phyloP scores from a whole-genome alignment of 768 basidiomycete genomes.

The Dictyophora rubrovolvata region DNA sequence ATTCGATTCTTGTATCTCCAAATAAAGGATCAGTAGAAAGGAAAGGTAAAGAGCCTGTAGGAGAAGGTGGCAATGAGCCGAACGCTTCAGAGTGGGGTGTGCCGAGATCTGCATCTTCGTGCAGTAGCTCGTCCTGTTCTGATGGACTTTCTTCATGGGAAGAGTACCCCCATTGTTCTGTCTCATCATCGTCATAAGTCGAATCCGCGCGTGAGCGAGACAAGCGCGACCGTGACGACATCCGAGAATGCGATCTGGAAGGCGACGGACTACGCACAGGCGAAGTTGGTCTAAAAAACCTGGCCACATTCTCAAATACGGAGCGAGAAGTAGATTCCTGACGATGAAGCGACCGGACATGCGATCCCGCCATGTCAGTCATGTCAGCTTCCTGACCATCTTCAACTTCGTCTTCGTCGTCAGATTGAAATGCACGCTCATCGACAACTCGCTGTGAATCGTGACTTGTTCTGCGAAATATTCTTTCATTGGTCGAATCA shows the following conservation, averaged over 20 bases:
- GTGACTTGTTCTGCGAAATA: constrained; percentile 32
- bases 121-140: constrained; percentile 27
- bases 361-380: constrained; percentile 15
- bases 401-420: constrained; percentile 23
- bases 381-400: constrained; percentile 4
- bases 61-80: constrained; percentile 61
- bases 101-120: constrained; percentile 28
- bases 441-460: constrained; percentile 23
- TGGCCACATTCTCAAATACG: constrained; percentile 57
- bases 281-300: constrained; percentile 49
- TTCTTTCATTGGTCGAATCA: constrained; percentile 37
- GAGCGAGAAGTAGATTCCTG: constrained; percentile 20
- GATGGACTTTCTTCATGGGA: constrained; percentile 69
- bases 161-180: constrained; percentile 87
- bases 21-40: constrained; percentile 71
- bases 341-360: constrained; percentile 18
- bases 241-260: constrained; percentile 43
- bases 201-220: constrained; percentile 44
- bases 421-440: constrained; percentile 26
- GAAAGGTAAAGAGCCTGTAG: constrained; percentile 47
- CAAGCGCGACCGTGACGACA: constrained; percentile 35
- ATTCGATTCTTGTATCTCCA: constrained; percentile 73
- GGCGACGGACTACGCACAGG: constrained; percentile 27
- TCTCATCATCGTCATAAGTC: constrained; percentile 47
- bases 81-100: constrained; percentile 55